Base-by-base conservation (phyloP, 83 land plant genomes). In the Picea abies region DNA sequence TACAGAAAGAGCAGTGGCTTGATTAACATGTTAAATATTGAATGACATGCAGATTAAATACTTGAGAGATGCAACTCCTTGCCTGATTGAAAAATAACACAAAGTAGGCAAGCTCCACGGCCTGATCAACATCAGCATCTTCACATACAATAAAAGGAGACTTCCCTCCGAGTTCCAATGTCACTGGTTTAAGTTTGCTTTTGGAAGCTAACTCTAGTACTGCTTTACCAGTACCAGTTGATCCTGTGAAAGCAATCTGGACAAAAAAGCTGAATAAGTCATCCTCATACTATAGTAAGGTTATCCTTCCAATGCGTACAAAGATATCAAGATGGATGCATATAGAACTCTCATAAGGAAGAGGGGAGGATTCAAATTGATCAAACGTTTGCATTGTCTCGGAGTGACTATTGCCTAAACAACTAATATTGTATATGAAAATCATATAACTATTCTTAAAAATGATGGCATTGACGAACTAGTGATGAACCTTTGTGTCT, bases 141-240 rank as follows among this genome's bases (percentile, higher is more conserved):
- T 89, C 96, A 60, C 88, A 87, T 67, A 97, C 82, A 29, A 97
- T 97, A 81, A 95, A 87, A 49, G 99, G 98, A 8, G 98, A 95
- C 81, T 97, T 97, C 22, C 99, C 99, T 63, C 99, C 99, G 26
- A 97, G 95, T 85, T 97, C 99, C 68, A 97, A 73, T 0, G 99
- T 95, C 60, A 95, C 99, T 26, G 91, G 58, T 88, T 93, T 93
- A 61, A 93, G 81, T 61, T 93, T 93, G 84, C 96, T 93, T 65
- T 60, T 81, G 32, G 96, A 92, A 66, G 96, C 94, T 66, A 90
- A 77, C 70, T 83, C 88, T 73, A 90, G 75, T 15, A 93, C 80
- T 37, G 82, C 84, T 80, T 92, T 84, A 2, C 95, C 96, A 3
- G 88, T 88, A 39, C 56, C 90, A 19, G 95, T 93, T n/a, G 96